phyloP scores from a whole-genome alignment of 306 rosid species.

The Cercis canadensis region DNA sequence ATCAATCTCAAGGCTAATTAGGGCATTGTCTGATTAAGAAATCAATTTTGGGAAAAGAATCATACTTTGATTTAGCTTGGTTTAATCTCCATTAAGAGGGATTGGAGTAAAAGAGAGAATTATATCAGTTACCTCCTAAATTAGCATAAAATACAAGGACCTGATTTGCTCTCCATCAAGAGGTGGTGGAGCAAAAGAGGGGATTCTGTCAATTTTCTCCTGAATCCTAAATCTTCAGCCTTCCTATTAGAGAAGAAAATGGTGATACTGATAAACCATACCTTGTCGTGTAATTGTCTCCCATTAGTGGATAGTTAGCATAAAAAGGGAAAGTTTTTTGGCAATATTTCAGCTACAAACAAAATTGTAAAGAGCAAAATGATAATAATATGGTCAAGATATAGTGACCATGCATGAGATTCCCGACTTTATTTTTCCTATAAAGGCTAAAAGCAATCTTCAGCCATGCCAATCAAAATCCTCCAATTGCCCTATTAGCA shows the following conservation, averaged over 20 bases:
- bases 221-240: not conserved
- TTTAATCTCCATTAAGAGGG: too few species aligned
- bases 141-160: not conserved
- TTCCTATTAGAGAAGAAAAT: not conserved
- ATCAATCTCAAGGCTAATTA: too few species aligned
- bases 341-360: constrained; percentile 31
- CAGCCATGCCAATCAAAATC: constrained; percentile 35
- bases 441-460: constrained; percentile 44
- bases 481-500: constrained; percentile 35
- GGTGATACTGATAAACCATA: not conserved
- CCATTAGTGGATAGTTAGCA: not conserved
- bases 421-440: constrained; percentile 45
- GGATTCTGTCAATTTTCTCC: not conserved
- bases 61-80: not conserved
- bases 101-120: not conserved
- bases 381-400: constrained; percentile 44
- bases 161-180: not conserved
- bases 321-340: not conserved
- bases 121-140: too few species aligned
- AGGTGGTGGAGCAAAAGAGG: not conserved
- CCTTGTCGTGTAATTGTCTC: constrained; percentile 13
- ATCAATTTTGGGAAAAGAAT: too few species aligned
- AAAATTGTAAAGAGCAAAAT: constrained; percentile 27
- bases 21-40: too few species aligned
- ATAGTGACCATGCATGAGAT: constrained; percentile 35